phyloP scores from a whole-genome alignment of 257 asterid genomes.

The Jacaranda mimosifolia region DNA sequence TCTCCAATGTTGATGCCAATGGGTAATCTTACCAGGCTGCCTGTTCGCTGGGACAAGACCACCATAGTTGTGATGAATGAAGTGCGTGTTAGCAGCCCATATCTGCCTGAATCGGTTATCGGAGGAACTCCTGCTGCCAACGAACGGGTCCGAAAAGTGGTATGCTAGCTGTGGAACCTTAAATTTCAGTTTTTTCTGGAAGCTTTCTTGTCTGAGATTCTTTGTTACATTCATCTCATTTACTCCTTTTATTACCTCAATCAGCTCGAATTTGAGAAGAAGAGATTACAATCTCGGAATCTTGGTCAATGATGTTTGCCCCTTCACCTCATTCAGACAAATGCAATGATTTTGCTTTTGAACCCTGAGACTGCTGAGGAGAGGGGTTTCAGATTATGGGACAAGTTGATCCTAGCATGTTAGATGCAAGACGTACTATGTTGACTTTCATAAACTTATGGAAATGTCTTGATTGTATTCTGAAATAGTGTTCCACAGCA shows the following conservation, averaged over 20 bases:
- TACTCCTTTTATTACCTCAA: conserved; percentile 9
- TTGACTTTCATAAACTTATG: background rate
- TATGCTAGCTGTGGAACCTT: conserved; percentile 38
- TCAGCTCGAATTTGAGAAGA: conserved; percentile 79
- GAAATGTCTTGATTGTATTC: background rate
- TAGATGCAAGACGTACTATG: background rate
- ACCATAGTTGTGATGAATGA: conserved; percentile 96
- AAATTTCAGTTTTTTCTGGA: background rate
- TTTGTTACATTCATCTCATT: background rate
- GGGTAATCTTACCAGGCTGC: conserved; percentile 66
- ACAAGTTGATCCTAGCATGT: background rate
- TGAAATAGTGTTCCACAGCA: background rate
- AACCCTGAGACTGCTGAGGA: background rate
- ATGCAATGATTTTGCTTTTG: background rate
- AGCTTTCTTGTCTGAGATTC: background rate
- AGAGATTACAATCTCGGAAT: conserved; percentile 60
- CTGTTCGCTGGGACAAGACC: conserved; percentile 95
- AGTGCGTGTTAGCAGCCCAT: conserved; percentile 94
- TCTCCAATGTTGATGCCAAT: conserved; percentile 13
- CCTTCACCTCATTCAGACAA: background rate
- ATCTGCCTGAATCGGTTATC: conserved; percentile 84
- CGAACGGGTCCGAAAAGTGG: conserved; percentile 98
- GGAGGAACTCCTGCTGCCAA: conserved; percentile 98
- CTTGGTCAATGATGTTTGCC: conserved; percentile 38
- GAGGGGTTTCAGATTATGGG: background rate